Conservation (phyloP, 2,329 filamentous ascomycete genomes). For the Coniochaeta prunicola region DNA sequence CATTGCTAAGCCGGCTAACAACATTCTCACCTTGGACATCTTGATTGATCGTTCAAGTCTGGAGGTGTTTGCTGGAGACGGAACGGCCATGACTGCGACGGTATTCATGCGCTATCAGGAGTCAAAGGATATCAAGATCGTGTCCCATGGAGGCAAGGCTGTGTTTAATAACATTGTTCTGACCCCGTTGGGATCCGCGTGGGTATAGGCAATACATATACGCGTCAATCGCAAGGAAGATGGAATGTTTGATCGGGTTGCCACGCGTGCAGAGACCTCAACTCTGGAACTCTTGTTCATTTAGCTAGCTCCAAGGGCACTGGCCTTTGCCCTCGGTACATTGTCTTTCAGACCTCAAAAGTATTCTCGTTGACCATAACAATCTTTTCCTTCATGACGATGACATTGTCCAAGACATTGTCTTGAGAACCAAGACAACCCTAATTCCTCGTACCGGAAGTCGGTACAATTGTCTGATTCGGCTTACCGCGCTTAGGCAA, state of each 20-base stretch:
- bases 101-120: slow-evolving; percentile 19
- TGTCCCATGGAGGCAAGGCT: neutral
- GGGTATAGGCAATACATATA: neutral
- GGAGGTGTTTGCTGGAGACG: slow-evolving; percentile 21
- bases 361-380: too few relatives aligned
- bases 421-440: neutral
- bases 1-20: slow-evolving; percentile 10
- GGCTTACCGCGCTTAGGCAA: neutral
- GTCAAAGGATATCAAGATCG: slow-evolving; percentile 16
- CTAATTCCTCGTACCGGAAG: neutral
- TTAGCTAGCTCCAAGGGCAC: too few relatives aligned
- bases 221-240: too few relatives aligned
- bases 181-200: neutral
- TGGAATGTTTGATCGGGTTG: too few relatives aligned
- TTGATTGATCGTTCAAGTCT: slow-evolving; percentile 20
- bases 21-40: slow-evolving; percentile 18
- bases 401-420: neutral
- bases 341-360: too few relatives aligned
- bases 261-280: too few relatives aligned
- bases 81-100: slow-evolving; percentile 18
- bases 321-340: too few relatives aligned
- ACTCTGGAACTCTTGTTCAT: too few relatives aligned
- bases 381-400: neutral
- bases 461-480: neutral
- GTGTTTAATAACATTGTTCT: neutral